Evolutionary conservation across 345 rosid genomes (phyloP).

Genomic region (Citrus medica): DNA sequence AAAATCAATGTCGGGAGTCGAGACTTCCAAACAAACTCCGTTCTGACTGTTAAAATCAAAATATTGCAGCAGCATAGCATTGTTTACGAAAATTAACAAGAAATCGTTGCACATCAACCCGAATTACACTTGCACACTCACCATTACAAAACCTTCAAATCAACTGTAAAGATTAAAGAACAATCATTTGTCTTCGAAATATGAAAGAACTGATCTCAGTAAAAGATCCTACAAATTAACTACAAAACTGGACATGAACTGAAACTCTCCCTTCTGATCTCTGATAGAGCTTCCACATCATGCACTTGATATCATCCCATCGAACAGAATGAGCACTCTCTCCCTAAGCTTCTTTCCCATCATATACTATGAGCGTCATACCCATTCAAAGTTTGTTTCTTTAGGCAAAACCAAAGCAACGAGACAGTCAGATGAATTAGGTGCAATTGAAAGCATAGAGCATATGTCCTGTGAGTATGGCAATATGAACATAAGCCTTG

Average conservation of each 20-base stretch:
- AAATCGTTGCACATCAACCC: neutral
- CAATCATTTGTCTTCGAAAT: neutral
- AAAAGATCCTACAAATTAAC: neutral
- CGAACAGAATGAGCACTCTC: neutral
- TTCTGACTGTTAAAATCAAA: neutral
- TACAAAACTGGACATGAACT: neutral
- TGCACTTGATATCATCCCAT: neutral
- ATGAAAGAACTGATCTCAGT: neutral
- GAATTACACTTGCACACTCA: neutral
- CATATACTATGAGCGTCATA: slow-evolving; percentile 19
- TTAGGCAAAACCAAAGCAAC: slow-evolving; percentile 85
- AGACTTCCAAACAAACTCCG: too few species aligned
- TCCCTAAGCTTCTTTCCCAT: neutral
- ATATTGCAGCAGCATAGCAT: neutral
- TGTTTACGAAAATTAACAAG: neutral
- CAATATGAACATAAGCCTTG: slow-evolving; percentile 91
- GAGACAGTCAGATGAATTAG: slow-evolving; percentile 51
- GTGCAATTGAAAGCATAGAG: slow-evolving; percentile 67
- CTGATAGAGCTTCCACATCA: neutral
- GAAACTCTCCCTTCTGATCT: neutral
- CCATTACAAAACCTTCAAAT: neutral
- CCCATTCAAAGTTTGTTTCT: slow-evolving; percentile 77
- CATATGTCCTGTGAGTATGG: slow-evolving; percentile 74
- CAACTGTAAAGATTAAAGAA: neutral
- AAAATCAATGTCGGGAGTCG: too few species aligned